Base-by-base conservation (phyloP, 2,329 filamentous ascomycete genomes). In the Alternaria arbusti region DNA sequence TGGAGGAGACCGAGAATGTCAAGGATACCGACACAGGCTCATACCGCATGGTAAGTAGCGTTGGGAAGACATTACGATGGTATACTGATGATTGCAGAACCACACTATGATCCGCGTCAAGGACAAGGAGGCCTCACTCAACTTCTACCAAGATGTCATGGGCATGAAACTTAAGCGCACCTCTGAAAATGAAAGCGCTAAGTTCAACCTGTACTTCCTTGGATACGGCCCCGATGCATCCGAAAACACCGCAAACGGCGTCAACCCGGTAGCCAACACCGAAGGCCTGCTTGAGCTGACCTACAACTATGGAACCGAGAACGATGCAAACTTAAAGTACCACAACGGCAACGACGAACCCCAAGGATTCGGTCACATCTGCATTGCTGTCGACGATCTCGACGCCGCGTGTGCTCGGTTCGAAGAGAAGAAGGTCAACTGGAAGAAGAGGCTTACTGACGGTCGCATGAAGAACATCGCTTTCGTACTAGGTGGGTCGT, bases 41-140 rank as follows among this genome's bases (percentile, higher is more conserved):
- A 30, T 98, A 98, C 80, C 89, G 91, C 30, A 83, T 90, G 86
- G 86, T 81, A 57, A 20, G 61, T 71, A 58, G 3, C 7, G n/a
- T 1, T 28, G 26, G 43, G 13, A 32, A 8, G 32, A 23, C 3
- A 36, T 5, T 5, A 13, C 8, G 6, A 23, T 11, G 2, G 22
- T 6, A 17, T 17, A 49, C 72, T 76, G 17, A 77, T 47, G 23
- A 6, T 2, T 5, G 57, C 64, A 91, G 89, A 94, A 96, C 82
- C 92, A 96, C 83, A 94, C 92, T 60, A 98, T 98, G 96, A 88
- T 99, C 71, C 92, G 96, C 28, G 91, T 98, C 82, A 98, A 97
- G 74, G 83, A 85, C 65, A 79, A 81, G 52, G 80, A 85, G 51
- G 81, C 75, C 54, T 83, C 79, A 8, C 74, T 85, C 54, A 79